Base-by-base conservation (phyloP, 2,329 filamentous ascomycete genomes). In the Grosmannia serpens region DNA sequence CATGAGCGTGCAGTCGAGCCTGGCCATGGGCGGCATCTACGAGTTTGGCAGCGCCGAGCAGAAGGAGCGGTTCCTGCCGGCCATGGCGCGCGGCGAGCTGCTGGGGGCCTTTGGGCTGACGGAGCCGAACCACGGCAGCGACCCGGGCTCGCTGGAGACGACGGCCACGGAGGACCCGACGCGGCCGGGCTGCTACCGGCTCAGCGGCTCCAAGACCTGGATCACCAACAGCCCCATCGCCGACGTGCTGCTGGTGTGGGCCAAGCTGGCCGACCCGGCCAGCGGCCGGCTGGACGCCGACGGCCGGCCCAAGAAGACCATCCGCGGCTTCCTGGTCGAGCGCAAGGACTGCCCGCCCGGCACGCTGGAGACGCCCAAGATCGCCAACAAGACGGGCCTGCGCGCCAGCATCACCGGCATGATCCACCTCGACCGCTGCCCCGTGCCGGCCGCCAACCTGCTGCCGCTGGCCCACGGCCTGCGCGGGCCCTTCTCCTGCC, bases 361-460 rank as follows among this genome's bases (percentile, higher is more conserved):
- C 2, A 95, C 91, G 0, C 78, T 99, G 17, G 90, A 94, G 71
- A 99, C 94, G 7, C 94, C 94, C 1, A 76, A 88, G 15, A 87
- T 99, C 71, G 95, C 95, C 77, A 84, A 97, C 76, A 99, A 99
- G 81, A 96, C 88, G 62, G 94, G 91, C 1, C 82, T 99, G 35
- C 82, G 94, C 60, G 94, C 94, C 15, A 95, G 89, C 15, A 88
- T 96, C 63, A 99, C 94, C 0, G 94, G 94, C 59, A 97, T 97
- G 94, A 96, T 99, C 64, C 91, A 96, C 65, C 81, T 99, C 68
- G 92, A 96, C 63, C 85, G 88, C 62, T 91, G 89, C 64, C 92
- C 94, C 0, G 90, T 99, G 0, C 86, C 91, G 0, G 84, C 86
- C 64, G 88, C 84, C 65, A 96, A 96, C 75, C 95, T 99, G 91